Evolutionary conservation across 441 rosid species (phyloP).

Genomic region (Arabidopsis hybrid): DNA sequence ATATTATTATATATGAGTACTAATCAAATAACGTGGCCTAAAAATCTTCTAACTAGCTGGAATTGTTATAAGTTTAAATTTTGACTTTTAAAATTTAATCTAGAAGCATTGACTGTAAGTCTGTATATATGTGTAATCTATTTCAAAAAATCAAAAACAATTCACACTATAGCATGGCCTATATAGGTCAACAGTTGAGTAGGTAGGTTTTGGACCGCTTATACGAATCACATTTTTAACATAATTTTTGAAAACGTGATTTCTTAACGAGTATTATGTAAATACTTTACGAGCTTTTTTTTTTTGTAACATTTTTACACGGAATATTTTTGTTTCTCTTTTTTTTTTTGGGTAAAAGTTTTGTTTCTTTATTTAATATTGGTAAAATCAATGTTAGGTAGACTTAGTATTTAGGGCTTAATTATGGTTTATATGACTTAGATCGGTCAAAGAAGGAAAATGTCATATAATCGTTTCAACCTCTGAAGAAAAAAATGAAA

Average conservation of each 20-base stretch:
- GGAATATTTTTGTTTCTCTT: neutral
- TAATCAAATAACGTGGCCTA: too few relatives aligned
- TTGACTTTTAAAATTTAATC: slow-evolving; percentile 10
- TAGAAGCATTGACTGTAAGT: slow-evolving; percentile 34
- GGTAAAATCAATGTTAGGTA: neutral
- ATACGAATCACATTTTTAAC: neutral
- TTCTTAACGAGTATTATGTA: neutral
- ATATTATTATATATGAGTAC: too few relatives aligned
- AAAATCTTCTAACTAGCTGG: neutral
- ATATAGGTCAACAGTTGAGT: slow-evolving; percentile 8
- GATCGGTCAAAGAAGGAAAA: too few relatives aligned
- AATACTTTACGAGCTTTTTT: too few relatives aligned
- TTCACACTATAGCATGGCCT: slow-evolving; percentile 2
- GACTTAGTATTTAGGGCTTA: neutral
- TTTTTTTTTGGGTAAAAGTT: too few relatives aligned
- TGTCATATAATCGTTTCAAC: too few relatives aligned
- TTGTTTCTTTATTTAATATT: too few relatives aligned
- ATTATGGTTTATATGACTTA: too few relatives aligned
- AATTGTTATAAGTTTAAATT: neutral
- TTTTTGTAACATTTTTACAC: neutral
- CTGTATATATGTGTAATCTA: neutral
- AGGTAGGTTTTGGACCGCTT: neutral
- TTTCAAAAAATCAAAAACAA: neutral
- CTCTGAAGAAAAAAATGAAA: neutral
- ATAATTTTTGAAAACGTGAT: neutral